phyloP scores from a whole-genome alignment of 345 rosid species.

The Crucihimalaya himalaica region DNA sequence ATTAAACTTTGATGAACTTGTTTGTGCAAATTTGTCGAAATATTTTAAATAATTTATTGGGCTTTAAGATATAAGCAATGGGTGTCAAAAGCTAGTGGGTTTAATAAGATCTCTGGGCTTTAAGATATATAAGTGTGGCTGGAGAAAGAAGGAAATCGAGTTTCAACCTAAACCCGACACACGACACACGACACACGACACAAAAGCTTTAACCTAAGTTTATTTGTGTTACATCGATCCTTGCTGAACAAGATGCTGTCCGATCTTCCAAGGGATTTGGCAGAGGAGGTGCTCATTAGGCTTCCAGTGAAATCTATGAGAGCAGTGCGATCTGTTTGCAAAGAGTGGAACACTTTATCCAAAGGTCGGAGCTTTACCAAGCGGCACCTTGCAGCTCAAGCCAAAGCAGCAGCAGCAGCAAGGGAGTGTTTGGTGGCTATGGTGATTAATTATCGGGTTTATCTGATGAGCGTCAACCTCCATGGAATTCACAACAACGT shows the following conservation, averaged over 20 bases:
- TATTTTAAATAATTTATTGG: no score
- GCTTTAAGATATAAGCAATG: no score
- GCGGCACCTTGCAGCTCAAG: not conserved
- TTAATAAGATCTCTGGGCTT: no score
- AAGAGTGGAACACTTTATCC: not conserved
- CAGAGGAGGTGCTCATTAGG: not conserved
- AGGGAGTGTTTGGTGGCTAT: not conserved
- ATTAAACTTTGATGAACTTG: no score
- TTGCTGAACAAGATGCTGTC: not conserved
- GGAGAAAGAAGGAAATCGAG: no score
- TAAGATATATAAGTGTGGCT: no score
- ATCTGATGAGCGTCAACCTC: not conserved
- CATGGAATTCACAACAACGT: not conserved
- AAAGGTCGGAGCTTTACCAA: not conserved
- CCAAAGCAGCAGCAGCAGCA: not conserved
- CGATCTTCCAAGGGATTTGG: constrained; percentile 2
- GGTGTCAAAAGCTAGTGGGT: no score
- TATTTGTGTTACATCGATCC: not conserved
- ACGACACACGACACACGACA: no score
- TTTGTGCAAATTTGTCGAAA: no score
- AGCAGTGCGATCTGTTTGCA: not conserved
- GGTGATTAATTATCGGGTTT: not conserved
- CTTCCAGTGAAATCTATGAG: not conserved
- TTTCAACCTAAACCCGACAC: no score
- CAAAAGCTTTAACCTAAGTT: not conserved